These are phyloP conservation scores for Hypoxylon sp. DNA, from an alignment of 2,329 filamentous ascomycete species.

Conservation along the genomic window DNA sequence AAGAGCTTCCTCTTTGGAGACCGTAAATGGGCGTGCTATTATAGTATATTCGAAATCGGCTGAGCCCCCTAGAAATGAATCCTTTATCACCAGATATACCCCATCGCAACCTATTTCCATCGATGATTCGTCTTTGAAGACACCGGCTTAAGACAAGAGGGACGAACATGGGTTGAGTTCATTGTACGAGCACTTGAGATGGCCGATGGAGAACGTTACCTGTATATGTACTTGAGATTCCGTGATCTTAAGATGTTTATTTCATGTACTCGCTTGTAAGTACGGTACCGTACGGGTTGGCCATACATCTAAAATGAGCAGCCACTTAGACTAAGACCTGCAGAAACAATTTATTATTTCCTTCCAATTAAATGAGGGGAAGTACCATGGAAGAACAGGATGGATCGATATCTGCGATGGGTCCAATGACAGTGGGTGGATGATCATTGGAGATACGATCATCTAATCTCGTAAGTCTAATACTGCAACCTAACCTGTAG, in stretches of 20 bases:
- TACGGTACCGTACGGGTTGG: too few species aligned
- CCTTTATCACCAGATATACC: slow-evolving; percentile 8
- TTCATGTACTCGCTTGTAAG: too few species aligned
- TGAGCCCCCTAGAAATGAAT: slow-evolving; percentile 18
- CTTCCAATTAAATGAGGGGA: slow-evolving; percentile 28
- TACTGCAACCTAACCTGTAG: background rate
- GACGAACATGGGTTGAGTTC: background rate
- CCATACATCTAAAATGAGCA: slow-evolving; percentile 2
- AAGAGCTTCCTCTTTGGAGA: slow-evolving; percentile 36
- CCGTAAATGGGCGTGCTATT: slow-evolving; percentile 16
- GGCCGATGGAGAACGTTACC: slow-evolving; percentile 3
- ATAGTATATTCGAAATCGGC: background rate
- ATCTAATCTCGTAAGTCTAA: slow-evolving; percentile 1
- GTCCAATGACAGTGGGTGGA: slow-evolving; percentile 35
- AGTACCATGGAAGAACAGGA: too few species aligned
- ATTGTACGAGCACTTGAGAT: slow-evolving; percentile 3
- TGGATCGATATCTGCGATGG: slow-evolving; percentile 16
- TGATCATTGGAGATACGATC: slow-evolving; percentile 35
- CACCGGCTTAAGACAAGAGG: slow-evolving; percentile 6
- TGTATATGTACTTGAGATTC: too few species aligned
- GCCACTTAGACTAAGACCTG: slow-evolving; percentile 28
- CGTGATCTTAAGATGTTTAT: slow-evolving; percentile 10
- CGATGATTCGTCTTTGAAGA: slow-evolving; percentile 9
- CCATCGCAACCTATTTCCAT: slow-evolving; percentile 6
- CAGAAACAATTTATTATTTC: slow-evolving; percentile 27